Percentiles rank a stretch among this genome's conserved stretches.
phyloP scores from a whole-genome alignment of 768 basidiomycete species.

The Podaxis carcinomalis region DNA sequence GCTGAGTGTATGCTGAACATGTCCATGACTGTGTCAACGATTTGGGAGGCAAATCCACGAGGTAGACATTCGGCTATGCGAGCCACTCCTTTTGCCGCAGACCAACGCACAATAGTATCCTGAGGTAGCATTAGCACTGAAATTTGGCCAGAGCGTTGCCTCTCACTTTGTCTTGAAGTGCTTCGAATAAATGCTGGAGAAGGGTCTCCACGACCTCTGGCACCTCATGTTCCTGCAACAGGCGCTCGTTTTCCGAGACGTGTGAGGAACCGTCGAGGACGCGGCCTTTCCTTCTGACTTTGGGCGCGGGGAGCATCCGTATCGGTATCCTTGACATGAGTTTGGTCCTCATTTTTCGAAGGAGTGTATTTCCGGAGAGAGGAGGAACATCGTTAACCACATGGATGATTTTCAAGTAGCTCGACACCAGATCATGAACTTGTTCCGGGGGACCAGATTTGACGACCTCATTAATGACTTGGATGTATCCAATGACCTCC shows the following conservation, averaged over 20 bases:
- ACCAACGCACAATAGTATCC: conserved; percentile 96
- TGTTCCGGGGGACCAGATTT: conserved; percentile 59
- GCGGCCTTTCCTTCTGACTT: conserved; percentile 23
- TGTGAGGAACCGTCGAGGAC: conserved; percentile 21
- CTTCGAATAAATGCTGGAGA: conserved; percentile 67
- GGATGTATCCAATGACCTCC: conserved; percentile 66
- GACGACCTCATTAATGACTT: conserved; percentile 65
- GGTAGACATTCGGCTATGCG: conserved; percentile 82
- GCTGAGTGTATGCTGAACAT: conserved; percentile 77
- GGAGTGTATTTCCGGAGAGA: conserved; percentile 53
- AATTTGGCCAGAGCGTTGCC: neutral
- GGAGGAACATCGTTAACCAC: conserved; percentile 34
- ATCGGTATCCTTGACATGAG: conserved; percentile 61
- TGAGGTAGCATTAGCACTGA: conserved; percentile 24
- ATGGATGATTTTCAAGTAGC: conserved; percentile 42
- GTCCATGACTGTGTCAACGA: conserved; percentile 73
- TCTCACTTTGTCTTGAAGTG: conserved; percentile 76
- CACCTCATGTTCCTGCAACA: conserved; percentile 50
- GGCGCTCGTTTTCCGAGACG: conserved; percentile 8
- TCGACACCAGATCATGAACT: conserved; percentile 37
- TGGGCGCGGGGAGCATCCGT: conserved; percentile 45
- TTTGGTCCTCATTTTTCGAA: conserved; percentile 70
- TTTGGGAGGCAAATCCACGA: conserved; percentile 66
- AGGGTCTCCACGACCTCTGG: conserved; percentile 75
- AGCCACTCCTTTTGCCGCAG: conserved; percentile 88